Conservation (phyloP, 805 yeast species). For the Lipomyces sp. region DNA sequence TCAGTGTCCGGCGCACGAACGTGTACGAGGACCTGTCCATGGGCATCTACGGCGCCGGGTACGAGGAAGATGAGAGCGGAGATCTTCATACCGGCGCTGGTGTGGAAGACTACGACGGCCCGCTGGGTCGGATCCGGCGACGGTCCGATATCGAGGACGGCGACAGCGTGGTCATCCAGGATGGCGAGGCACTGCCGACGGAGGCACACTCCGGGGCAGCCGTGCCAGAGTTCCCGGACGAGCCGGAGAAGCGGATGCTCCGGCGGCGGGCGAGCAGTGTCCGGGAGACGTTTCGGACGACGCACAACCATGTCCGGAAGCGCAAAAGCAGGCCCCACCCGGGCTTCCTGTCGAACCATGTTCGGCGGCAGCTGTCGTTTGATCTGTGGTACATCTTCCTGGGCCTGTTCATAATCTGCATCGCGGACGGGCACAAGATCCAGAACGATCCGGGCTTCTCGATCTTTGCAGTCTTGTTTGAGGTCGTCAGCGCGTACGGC, state of each 20-base stretch:
- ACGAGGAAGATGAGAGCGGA: slow-evolving; percentile 30
- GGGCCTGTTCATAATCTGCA: slow-evolving; percentile 80
- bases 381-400: slow-evolving; percentile 91
- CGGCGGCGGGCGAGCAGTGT: neutral
- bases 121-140: neutral
- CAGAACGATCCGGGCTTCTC: slow-evolving; percentile 50
- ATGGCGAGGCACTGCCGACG: neutral
- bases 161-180: neutral
- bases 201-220: neutral
- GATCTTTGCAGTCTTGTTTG: slow-evolving; percentile 75
- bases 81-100: neutral
- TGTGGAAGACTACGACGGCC: slow-evolving; percentile 14
- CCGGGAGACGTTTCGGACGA: neutral
- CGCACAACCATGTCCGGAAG: slow-evolving; percentile 28
- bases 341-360: slow-evolving; percentile 78
- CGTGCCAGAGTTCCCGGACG: neutral
- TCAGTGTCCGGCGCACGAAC: slow-evolving; percentile 92
- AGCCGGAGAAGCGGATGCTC: neutral
- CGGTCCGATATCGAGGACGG: slow-evolving; percentile 1
- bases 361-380: slow-evolving; percentile 86
- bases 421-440: slow-evolving; percentile 72
- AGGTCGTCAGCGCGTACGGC: slow-evolving; percentile 91
- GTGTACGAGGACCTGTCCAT: slow-evolving; percentile 96
- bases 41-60: slow-evolving; percentile 61
- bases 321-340: slow-evolving; percentile 44